Percentiles rank a stretch among this genome's conserved stretches.
phyloP scores from a whole-genome alignment of 257 asterid genomes.

The Solanum chmielewskii region DNA sequence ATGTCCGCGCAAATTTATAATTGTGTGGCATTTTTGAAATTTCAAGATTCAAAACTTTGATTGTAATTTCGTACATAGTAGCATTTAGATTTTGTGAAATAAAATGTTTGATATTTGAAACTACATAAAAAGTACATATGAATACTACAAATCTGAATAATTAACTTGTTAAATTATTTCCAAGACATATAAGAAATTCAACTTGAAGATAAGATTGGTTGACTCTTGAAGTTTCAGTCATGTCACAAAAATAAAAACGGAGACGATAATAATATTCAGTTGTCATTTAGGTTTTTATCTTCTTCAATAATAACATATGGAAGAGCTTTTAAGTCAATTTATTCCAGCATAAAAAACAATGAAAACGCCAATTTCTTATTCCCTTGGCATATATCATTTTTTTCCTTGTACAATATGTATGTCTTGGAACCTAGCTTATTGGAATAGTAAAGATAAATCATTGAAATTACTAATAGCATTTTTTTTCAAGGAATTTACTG shows the following conservation, averaged over 20 bases:
- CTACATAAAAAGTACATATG: background rate
- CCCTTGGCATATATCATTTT: background rate
- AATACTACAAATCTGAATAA: background rate
- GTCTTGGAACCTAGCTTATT: background rate
- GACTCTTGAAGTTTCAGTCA: background rate
- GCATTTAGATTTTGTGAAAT: background rate
- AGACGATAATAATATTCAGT: background rate
- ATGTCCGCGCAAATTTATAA: background rate
- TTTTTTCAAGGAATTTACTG: background rate
- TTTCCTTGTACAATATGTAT: background rate
- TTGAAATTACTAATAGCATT: background rate
- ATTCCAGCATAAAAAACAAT: background rate
- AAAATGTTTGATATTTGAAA: background rate
- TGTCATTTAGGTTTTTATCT: background rate
- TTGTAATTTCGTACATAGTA: background rate
- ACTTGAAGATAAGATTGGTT: background rate
- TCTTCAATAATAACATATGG: background rate
- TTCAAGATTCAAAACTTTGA: background rate
- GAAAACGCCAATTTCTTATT: background rate
- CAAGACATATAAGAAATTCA: background rate
- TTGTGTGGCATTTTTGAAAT: background rate
- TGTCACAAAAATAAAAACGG: background rate
- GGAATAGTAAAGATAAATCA: background rate
- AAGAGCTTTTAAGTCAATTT: background rate
- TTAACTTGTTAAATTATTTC: background rate